Evolutionary conservation across 148 eudicot species (phyloP), one percentile per base, ranked within the genome.

Genomic region (Dysphania ambrosioides): DNA sequence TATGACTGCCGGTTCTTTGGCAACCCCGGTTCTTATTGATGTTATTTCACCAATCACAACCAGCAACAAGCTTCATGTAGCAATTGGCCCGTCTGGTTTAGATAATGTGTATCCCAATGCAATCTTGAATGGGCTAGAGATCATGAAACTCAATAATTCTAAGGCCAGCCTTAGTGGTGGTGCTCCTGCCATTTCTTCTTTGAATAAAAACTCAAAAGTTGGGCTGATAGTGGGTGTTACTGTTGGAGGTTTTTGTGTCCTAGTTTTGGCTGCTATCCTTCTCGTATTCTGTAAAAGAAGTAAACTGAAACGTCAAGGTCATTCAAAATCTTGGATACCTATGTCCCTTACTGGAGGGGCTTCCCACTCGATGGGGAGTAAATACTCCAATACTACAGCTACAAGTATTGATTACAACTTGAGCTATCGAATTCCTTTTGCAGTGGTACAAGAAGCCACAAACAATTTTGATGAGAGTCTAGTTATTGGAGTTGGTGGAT

Each of bases 401-500:
- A 78, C 85, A 26, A 82, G 85, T 56, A 76, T 75, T 23, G 84
- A 72, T 61, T 77, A 87, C 16, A 84, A 86, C 72, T 60, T 84
- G 73, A 78, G 85, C 8, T 81, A 83, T 40, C 84, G 85, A 29
- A 84, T 80, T 65, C 83, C 85, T 84, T 88, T 88, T 63, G 77
- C 76, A 16, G 86, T 79, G 6, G 72, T 88, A 63, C 79, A 82
- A 29, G 91, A 88, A 26, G 88, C 85, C 34, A 88, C 91, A 8
- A 86, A 81, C 70, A 86, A 83, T 65, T 88, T 88, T 64, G 86
- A 86, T 44, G 89, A 88, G 53, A 83, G 72, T 75, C 73, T 75
- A 81, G 85, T 84, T 11, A 82, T 88, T 67, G 91, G 91, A 59
- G 73, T 82, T 51, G 91, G 91, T 77, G 89, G 91, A 16, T 88